Evolutionary conservation across 768 basidiomycete species (phyloP), one percentile per base, ranked within the genome.

Genomic region (Termitomyces sp.): DNA sequence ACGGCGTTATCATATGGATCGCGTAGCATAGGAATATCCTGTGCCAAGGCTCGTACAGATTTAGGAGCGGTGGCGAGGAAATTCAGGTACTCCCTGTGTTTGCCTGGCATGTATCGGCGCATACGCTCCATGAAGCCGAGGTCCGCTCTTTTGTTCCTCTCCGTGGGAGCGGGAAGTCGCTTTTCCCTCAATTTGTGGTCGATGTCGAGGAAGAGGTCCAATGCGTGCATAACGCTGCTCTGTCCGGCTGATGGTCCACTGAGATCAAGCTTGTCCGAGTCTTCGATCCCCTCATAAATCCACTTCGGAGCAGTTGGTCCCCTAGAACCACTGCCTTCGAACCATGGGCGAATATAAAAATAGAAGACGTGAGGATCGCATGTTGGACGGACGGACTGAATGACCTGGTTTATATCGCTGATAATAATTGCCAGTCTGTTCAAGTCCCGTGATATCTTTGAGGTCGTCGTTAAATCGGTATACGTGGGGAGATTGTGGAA

Each of bases 201-300:
- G 72, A 97, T 88, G 63, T 94, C 91, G 52, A 93, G 83, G 79
- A 93, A 92, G 73, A 95, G 75, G 70, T 92, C 91, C 29, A 92
- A 76, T 9, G 91, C 88, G 66, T 88, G 92, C 80, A 99, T 94
- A 59, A 96, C 83, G 55, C 88, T 89, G 73, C 92, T 94, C 77
- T 99, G 96, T 2, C 96, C 96, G 1, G 94, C 96, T 10, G 92
- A 94, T 29, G 96, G 96, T 0, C 96, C 96, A 60, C 86, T 89
- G 57, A 87, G 82, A 63, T 89, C 86, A 45, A 92, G 83, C 55
- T 76, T 72, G 34, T 83, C 78, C 32, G 77, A 79, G 37, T 83
- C 75, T 5, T 80, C 79, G 8, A 92, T 85, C 0, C 92, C 94
- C 68, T 94, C 88, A 72, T 90, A 98, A 45, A 87, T 76, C 91